These are phyloP conservation scores for Paramyrothecium sp. DNA, from an alignment of 2,329 filamentous ascomycete genomes.

Conservation along the genomic window DNA sequence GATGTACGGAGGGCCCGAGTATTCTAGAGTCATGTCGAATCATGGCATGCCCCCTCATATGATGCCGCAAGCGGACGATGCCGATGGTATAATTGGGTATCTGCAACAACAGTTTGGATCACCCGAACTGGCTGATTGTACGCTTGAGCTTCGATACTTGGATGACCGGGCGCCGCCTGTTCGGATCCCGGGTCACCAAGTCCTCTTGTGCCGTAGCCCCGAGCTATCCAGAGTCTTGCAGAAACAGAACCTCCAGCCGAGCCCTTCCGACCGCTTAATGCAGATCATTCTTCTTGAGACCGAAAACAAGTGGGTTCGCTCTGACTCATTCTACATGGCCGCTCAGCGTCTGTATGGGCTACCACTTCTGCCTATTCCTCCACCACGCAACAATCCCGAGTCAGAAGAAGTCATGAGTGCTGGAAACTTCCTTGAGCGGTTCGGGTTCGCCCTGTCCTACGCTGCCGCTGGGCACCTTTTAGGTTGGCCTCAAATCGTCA, in stretches of 20 bases:
- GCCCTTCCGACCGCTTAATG: conserved; percentile 15
- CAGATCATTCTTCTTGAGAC: conserved; percentile 41
- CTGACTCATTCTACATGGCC: conserved; percentile 56
- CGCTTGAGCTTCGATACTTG: conserved; percentile 43
- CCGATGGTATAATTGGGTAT: conserved; percentile 37
- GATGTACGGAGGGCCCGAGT: conserved; percentile 28
- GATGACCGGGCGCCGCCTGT: conserved; percentile 36
- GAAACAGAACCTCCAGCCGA: conserved; percentile 27
- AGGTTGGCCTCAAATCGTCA: conserved; percentile 51
- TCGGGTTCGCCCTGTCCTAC: conserved; percentile 61
- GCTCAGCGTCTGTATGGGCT: conserved; percentile 58
- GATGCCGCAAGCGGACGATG: conserved; percentile 23
- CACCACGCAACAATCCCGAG: conserved; percentile 22
- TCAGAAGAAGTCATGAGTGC: conserved; percentile 31
- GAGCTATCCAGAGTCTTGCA: conserved; percentile 23
- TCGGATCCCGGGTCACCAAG: conserved; percentile 51
- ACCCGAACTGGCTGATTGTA: conserved; percentile 39
- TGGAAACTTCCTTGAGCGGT: conserved; percentile 39
- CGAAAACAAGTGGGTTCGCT: conserved; percentile 50
- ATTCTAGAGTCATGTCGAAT: conserved; percentile 30
- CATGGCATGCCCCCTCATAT: conserved; percentile 23
- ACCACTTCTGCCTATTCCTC: conserved; percentile 41
- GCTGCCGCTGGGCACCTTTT: conserved; percentile 62
- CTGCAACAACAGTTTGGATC: conserved; percentile 34
- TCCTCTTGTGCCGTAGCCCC: conserved; percentile 53